phyloP scores from a whole-genome alignment of 306 rosid genomes.

The Abrus pulchellus region DNA sequence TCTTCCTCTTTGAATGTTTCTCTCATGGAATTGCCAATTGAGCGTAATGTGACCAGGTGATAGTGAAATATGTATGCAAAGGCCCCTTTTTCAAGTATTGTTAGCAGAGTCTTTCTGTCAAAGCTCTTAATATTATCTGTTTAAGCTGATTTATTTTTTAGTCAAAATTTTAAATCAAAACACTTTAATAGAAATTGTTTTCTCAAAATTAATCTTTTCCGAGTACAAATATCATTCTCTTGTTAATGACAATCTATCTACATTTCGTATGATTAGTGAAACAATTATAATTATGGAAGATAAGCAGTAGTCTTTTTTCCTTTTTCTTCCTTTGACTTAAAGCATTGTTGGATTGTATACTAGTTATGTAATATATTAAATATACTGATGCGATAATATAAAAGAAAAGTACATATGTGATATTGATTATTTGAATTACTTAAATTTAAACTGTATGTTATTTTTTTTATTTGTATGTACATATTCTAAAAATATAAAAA shows the following conservation, averaged over 20 bases:
- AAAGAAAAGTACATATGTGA: no score
- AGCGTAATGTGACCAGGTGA: slow-evolving; percentile 14
- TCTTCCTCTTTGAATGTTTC: slow-evolving; percentile 40
- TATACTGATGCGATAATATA: background rate
- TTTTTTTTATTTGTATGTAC: no score
- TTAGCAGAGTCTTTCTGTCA: background rate
- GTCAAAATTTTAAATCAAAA: background rate
- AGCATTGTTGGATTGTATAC: background rate
- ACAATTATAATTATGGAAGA: slow-evolving; percentile 2
- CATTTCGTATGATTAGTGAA: background rate
- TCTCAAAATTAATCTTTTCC: background rate
- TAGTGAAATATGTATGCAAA: slow-evolving; percentile 35
- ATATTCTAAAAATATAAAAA: background rate
- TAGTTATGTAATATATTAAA: background rate
- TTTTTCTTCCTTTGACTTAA: background rate
- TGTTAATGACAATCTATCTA: background rate
- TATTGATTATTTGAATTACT: no score
- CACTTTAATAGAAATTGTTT: background rate
- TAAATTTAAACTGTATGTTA: no score
- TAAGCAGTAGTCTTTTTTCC: background rate
- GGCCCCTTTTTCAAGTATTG: slow-evolving; percentile 13
- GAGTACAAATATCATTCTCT: background rate
- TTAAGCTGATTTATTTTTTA: background rate
- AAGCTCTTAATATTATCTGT: background rate
- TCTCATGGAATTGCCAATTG: slow-evolving; percentile 38